phyloP scores from a whole-genome alignment of 129 eudicot genomes.

The Lonicera japonica region DNA sequence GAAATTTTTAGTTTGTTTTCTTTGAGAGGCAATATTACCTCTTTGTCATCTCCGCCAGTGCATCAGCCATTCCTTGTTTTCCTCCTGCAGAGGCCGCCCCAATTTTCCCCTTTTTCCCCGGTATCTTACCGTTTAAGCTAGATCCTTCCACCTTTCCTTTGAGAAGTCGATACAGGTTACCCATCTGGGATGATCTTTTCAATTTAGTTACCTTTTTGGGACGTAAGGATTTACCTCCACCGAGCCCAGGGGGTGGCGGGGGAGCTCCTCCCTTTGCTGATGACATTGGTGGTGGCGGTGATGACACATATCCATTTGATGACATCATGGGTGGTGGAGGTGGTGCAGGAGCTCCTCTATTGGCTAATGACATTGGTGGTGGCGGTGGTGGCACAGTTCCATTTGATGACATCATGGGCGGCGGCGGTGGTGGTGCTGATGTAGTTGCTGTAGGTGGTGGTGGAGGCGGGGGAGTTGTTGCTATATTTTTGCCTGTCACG shows the following conservation, averaged over 20 bases:
- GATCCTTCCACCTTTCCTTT: constrained; percentile 92
- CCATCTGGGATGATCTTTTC: constrained; percentile 80
- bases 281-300: constrained; percentile 32
- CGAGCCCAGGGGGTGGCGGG: constrained; percentile 59
- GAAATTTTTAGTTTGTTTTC: no score
- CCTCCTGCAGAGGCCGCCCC: constrained; percentile 48
- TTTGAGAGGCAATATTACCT: constrained; percentile 35
- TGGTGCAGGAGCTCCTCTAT: constrained; percentile 15
- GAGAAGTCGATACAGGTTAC: constrained; percentile 60
- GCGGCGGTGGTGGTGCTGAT: constrained; percentile 35
- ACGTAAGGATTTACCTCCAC: constrained; percentile 35
- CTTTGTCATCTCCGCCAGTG: constrained; percentile 89
- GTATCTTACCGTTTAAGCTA: constrained; percentile 35
- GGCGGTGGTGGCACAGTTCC: constrained; percentile 24
- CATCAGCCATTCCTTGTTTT: constrained; percentile 82
- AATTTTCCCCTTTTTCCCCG: constrained; percentile 29
- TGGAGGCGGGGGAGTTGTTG: constrained; percentile 29
- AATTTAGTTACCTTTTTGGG: constrained; percentile 47
- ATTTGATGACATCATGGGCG: constrained; percentile 20
- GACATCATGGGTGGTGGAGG: constrained; percentile 38
- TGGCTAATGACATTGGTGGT: constrained; percentile 20
- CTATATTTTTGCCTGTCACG: constrained; percentile 1
- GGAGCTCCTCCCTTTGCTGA: constrained; percentile 46
- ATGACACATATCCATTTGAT: constrained; percentile 16
- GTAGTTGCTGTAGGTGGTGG: constrained; percentile 16